Conservation (phyloP, 768 basidiomycete species). For the Leccinum sublutescens region DNA sequence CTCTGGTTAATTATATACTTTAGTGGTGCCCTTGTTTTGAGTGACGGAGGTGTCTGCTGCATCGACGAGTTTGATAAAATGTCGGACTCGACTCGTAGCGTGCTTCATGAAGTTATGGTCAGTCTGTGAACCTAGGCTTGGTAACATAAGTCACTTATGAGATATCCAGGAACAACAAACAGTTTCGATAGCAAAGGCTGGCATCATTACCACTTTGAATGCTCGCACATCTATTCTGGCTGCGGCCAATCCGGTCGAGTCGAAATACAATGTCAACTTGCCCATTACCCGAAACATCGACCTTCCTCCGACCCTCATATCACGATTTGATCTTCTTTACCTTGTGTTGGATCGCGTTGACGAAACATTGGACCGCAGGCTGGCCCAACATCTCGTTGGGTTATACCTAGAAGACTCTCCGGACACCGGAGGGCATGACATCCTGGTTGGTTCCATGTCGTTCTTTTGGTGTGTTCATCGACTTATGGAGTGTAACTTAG, state of each 20-base stretch:
- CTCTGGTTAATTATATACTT: conserved; percentile 1
- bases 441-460: conserved; percentile 56
- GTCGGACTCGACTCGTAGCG: conserved; percentile 96
- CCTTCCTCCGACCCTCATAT: conserved; percentile 95
- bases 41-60: conserved; percentile 96
- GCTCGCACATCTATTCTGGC: conserved; percentile 98
- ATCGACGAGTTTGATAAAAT: conserved; percentile 99
- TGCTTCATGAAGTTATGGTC: conserved; percentile 98
- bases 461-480: not conserved
- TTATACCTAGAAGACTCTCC: conserved; percentile 93
- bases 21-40: conserved; percentile 91
- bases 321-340: conserved; percentile 95
- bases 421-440: conserved; percentile 53
- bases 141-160: not conserved
- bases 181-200: conserved; percentile 97
- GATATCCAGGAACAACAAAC: conserved; percentile 94
- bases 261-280: conserved; percentile 88
- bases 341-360: conserved; percentile 95
- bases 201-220: conserved; percentile 97
- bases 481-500: conserved; percentile 40
- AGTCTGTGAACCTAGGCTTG: conserved; percentile 14
- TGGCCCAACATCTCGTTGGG: conserved; percentile 91
- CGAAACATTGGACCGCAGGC: conserved; percentile 76
- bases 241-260: conserved; percentile 95
- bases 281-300: conserved; percentile 97